Evolutionary conservation across 768 basidiomycete genomes (phyloP), one percentile per base, ranked within the genome.

Genomic region (Boletus speciosus): DNA sequence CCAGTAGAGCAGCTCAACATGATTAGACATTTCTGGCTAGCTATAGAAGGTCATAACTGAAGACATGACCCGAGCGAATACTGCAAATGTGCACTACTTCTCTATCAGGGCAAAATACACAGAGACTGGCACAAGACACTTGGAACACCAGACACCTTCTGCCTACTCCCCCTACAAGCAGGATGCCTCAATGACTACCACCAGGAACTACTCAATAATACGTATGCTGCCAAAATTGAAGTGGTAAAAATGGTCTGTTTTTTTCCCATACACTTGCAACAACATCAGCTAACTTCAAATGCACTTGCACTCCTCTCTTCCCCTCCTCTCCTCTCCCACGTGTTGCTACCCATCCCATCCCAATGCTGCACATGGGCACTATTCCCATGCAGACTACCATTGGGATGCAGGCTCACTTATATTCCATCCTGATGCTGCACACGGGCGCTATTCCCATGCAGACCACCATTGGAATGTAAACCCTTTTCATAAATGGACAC

Each of bases 1-100:
- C 40, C 19, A 0, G 21, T 3, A 0, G 19, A 49, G 0, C 5
- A 0, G 0, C 1, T 43, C 0, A 1, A 23, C 0, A 50, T 45
- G 32, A 2, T 49, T 9, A 3, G 14, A 0, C 1, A 11, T 0
- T 40, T 49, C 19, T 49, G 48, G 38, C 0, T 49, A 0, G 12
- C 36, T 6, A 2, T 47, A 2, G 34, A 47, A 7, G 5, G 1
- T 0, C 46, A 47, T 1, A 2, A 16, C 15, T 36, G 46, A 23
- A 6, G 23, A 1, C 46, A 47, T 7, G 32, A 36, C 16, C 11
- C 15, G 1, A 48, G 47, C 2, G 5, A 47, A 2, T 25, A 27
- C 2, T 2, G 1, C 9, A 23, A 12, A 2, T 5, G 5, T 1
- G 15, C 46, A 4, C 23, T 23, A 2, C 21, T 23, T 1, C 8